A percentile compares a stretch with the other conserved stretches of the same genome.
These are phyloP conservation scores for Botrytis galanthina DNA, from an alignment of 2,329 filamentous ascomycete genomes.

Conservation along the genomic window DNA sequence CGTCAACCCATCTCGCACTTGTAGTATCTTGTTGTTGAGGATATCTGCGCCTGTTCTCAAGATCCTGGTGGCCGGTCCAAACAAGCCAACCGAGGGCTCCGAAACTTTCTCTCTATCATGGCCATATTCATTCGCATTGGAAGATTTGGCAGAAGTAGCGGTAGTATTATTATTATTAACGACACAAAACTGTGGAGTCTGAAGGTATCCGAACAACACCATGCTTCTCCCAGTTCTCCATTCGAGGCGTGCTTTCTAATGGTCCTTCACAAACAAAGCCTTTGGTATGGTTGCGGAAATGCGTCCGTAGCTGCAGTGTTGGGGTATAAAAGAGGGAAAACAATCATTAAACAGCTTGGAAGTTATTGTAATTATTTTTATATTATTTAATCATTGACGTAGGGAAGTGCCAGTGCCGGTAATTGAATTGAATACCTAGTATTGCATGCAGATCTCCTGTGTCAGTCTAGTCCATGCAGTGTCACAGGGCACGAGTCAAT, in stretches of 20 bases:
- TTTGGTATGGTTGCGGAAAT: neutral
- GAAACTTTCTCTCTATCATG: neutral
- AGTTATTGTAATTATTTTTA: neutral
- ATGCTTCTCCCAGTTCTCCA: conserved; percentile 27
- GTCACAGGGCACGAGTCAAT: conserved; percentile 9
- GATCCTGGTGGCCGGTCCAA: conserved; percentile 32
- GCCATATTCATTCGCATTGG: neutral
- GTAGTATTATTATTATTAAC: conserved; percentile 24
- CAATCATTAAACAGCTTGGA: neutral
- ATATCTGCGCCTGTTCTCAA: conserved; percentile 31
- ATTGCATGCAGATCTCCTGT: neutral
- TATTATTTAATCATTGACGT: neutral
- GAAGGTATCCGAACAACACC: conserved; percentile 35
- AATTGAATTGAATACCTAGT: neutral
- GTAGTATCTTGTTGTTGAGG: conserved; percentile 33
- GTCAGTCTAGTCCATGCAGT: neutral
- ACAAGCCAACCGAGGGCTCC: conserved; percentile 27
- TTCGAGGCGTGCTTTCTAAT: conserved; percentile 1
- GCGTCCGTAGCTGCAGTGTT: neutral
- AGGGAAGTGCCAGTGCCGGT: neutral
- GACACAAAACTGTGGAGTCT: conserved; percentile 26
- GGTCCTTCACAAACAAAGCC: neutral
- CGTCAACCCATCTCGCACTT: conserved; percentile 34
- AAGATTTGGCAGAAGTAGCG: neutral
- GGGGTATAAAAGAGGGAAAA: neutral